Evolutionary conservation across 208 protist genomes (phyloP).

Genomic region (Trypanosoma caninum): DNA sequence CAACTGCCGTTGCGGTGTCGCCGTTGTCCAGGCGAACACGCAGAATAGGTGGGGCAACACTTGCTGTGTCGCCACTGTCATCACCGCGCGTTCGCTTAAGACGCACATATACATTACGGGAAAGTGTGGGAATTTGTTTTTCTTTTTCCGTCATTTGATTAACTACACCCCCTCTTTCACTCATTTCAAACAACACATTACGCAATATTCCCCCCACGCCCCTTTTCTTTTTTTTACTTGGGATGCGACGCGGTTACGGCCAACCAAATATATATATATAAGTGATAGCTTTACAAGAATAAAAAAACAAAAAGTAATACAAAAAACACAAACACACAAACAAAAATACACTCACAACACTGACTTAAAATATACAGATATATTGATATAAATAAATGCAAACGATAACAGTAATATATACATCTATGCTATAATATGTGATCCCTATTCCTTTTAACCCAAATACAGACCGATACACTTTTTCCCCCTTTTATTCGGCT

Average conservation of each 20-base stretch:
- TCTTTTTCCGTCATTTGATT: neutral
- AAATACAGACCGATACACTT: no score
- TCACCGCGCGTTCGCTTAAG: conserved; percentile 4
- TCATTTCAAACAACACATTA: conserved; percentile 8
- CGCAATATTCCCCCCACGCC: neutral
- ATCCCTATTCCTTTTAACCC: no score
- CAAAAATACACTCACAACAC: no score
- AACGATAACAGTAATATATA: no score
- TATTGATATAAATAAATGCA: no score
- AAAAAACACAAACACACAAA: no score
- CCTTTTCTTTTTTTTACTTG: neutral
- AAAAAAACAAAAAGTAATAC: no score
- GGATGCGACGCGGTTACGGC: no score
- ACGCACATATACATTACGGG: conserved; percentile 12
- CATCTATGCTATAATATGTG: no score
- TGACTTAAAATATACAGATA: no score
- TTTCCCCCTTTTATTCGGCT: neutral
- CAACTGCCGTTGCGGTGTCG: neutral
- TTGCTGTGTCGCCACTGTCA: neutral
- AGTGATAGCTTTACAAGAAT: no score
- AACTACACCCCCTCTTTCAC: neutral
- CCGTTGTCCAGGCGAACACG: conserved; percentile 5
- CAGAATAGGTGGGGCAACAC: conserved; percentile 12
- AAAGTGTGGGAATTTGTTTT: neutral
- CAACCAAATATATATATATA: no score